Conservation (phyloP, 2,329 filamentous ascomycete genomes). For the Sporothrix luriei region DNA sequence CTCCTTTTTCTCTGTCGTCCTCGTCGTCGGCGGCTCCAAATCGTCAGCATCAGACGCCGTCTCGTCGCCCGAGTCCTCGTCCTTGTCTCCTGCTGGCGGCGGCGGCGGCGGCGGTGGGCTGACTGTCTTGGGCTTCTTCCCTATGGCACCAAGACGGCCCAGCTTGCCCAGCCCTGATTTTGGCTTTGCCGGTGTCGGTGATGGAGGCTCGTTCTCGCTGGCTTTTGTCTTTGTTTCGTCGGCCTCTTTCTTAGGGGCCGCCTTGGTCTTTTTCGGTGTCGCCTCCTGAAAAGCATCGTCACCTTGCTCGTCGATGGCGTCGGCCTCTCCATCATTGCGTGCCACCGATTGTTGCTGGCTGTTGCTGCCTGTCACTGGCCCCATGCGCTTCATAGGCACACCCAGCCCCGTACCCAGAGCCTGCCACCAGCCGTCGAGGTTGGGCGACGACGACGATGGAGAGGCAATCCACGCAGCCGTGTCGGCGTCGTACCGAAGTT, state of each 20-base stretch:
- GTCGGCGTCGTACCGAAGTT: constrained; percentile 40
- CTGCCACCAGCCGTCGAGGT: constrained; percentile 56
- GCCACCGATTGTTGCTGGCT: not conserved
- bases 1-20: not conserved
- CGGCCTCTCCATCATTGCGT: not conserved
- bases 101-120: constrained; percentile 52
- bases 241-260: constrained; percentile 1
- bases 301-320: not conserved
- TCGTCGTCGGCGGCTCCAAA: constrained; percentile 32
- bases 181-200: constrained; percentile 30
- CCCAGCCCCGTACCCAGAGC: constrained; percentile 44
- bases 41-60: constrained; percentile 52
- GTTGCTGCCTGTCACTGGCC: not conserved
- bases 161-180: constrained; percentile 25
- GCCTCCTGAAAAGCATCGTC: constrained; percentile 24
- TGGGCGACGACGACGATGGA: constrained; percentile 29
- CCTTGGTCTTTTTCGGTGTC: not conserved
- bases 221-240: not conserved
- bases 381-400: constrained; percentile 36
- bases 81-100: constrained; percentile 39
- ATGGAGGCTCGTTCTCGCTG: not conserved
- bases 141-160: constrained; percentile 31
- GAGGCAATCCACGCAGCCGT: not conserved
- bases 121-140: constrained; percentile 53
- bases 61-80: constrained; percentile 37